Evolutionary conservation across 2,329 filamentous ascomycete species (phyloP).

Genomic region (Hypomyces rosellus): DNA sequence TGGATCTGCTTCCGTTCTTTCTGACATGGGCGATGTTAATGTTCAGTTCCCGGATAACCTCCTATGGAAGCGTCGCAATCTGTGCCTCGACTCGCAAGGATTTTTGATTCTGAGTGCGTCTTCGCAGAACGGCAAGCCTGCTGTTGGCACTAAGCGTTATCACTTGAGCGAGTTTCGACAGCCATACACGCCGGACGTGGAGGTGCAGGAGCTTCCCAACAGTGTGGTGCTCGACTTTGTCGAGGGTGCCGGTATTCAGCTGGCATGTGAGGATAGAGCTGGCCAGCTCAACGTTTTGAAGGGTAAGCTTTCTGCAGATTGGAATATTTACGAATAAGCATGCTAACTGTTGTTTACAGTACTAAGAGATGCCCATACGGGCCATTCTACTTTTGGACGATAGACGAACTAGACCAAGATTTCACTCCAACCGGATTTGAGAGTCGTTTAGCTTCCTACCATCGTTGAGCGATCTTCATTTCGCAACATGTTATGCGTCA

Average conservation of each 20-base stretch:
- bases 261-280: conserved; percentile 57
- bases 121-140: conserved; percentile 45
- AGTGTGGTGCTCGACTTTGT: conserved; percentile 61
- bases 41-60: conserved; percentile 95
- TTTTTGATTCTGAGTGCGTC: conserved; percentile 70
- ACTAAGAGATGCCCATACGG: conserved; percentile 31
- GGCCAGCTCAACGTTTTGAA: conserved; percentile 50
- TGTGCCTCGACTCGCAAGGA: conserved; percentile 78
- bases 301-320: conserved; percentile 35
- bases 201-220: conserved; percentile 87
- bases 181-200: conserved; percentile 80
- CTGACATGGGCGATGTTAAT: conserved; percentile 83
- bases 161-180: conserved; percentile 77
- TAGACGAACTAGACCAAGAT: conserved; percentile 14
- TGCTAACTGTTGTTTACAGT: conserved; percentile 18
- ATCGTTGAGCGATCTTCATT: neutral
- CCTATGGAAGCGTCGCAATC: conserved; percentile 89
- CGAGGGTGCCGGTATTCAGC: conserved; percentile 54
- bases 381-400: conserved; percentile 27
- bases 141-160: conserved; percentile 61
- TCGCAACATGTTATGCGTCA: too few species aligned
- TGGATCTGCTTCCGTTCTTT: conserved; percentile 39
- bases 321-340: neutral
- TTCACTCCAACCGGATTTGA: neutral
- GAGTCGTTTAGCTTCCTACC: neutral